These are phyloP conservation scores for Byssoonygena ceratinophila DNA, from an alignment of 2,329 filamentous ascomycete genomes.

Conservation along the genomic window DNA sequence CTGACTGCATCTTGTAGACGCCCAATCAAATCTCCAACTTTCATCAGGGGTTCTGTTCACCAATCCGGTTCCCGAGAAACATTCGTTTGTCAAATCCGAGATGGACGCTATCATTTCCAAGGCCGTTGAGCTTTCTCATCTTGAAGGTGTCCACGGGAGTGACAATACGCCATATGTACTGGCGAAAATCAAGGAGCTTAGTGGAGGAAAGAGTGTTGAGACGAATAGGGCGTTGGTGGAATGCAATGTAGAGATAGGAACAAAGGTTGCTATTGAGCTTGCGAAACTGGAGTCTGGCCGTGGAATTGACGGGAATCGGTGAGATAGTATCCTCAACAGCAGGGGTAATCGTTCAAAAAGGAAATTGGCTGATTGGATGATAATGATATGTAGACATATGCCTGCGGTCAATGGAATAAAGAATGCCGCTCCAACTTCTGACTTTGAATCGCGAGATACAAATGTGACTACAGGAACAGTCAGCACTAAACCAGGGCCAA, in stretches of 20 bases:
- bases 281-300: conserved; percentile 42
- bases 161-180: conserved; percentile 80
- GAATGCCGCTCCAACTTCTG: conserved; percentile 19
- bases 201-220: conserved; percentile 55
- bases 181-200: conserved; percentile 66
- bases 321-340: conserved; percentile 25
- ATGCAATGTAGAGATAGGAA: conserved; percentile 55
- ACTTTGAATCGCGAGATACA: conserved; percentile 19
- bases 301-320: conserved; percentile 26
- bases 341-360: conserved; percentile 11
- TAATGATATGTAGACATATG: conserved; percentile 19
- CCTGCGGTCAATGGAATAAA: conserved; percentile 18
- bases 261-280: conserved; percentile 54
- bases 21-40: conserved; percentile 61
- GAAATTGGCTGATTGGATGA: conserved; percentile 28
- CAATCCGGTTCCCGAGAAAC: conserved; percentile 67
- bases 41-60: conserved; percentile 76
- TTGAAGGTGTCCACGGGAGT: conserved; percentile 58
- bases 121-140: conserved; percentile 54
- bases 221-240: conserved; percentile 65
- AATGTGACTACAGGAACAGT: conserved; percentile 11
- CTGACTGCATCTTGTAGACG: conserved; percentile 39
- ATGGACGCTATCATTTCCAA: conserved; percentile 60
- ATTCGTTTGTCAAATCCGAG: conserved; percentile 57
- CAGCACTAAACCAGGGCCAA: background rate